These are phyloP conservation scores for Ustilago vetiveriae DNA, from an alignment of 1,284 basidiomycete genomes.

Conservation along the genomic window DNA sequence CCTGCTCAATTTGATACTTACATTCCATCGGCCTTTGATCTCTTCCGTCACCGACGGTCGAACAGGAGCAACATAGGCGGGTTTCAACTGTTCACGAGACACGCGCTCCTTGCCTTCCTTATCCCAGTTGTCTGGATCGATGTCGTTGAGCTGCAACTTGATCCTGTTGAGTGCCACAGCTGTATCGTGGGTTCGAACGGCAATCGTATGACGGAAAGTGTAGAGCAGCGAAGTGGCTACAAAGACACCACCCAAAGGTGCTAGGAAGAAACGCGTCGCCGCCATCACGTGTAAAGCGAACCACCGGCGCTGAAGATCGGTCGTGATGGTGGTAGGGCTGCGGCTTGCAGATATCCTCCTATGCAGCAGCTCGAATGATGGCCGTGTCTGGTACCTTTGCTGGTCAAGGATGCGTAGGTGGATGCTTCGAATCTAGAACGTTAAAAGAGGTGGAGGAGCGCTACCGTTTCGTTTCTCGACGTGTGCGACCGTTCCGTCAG, in stretches of 20 bases:
- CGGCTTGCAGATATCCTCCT: no score
- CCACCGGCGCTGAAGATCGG: no score
- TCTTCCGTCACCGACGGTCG: slow-evolving; percentile 42
- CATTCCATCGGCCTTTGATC: slow-evolving; percentile 53
- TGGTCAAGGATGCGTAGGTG: no score
- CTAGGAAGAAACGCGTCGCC: slow-evolving; percentile 36
- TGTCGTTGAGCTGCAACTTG: slow-evolving; percentile 47
- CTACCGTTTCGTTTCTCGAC: neutral
- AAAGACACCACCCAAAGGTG: slow-evolving; percentile 45
- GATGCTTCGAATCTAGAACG: neutral
- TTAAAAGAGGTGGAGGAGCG: slow-evolving; percentile 21
- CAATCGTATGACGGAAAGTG: slow-evolving; percentile 49
- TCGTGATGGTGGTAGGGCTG: no score
- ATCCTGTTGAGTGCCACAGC: slow-evolving; percentile 35
- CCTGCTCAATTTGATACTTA: slow-evolving; percentile 8
- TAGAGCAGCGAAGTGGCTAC: slow-evolving; percentile 50
- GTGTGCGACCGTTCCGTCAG: slow-evolving; percentile 15
- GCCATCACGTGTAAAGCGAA: no score
- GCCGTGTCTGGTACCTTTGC: no score
- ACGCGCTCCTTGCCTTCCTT: slow-evolving; percentile 38
- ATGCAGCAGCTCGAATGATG: no score
- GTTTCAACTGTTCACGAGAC: slow-evolving; percentile 25
- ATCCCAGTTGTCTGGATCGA: slow-evolving; percentile 53
- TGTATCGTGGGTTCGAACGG: slow-evolving; percentile 46
- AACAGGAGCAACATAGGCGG: slow-evolving; percentile 41